These are phyloP conservation scores for Curvularia eragrostidis DNA, from an alignment of 2,329 filamentous ascomycete genomes.

Conservation along the genomic window DNA sequence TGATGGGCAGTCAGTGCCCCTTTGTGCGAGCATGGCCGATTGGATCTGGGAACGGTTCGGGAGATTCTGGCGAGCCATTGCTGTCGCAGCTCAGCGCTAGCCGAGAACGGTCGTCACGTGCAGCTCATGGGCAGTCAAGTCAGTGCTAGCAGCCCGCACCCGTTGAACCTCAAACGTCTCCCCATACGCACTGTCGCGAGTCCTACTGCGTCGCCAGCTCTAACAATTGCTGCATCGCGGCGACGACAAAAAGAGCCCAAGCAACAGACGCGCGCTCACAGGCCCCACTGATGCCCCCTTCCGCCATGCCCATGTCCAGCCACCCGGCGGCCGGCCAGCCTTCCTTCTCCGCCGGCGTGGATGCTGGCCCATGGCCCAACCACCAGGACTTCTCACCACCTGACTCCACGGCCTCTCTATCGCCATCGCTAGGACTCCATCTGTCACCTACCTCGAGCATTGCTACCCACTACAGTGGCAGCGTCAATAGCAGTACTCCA, in stretches of 20 bases:
- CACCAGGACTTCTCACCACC: constrained; percentile 32
- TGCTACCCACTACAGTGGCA: constrained; percentile 37
- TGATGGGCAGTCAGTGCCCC: neutral
- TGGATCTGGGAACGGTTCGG: constrained; percentile 9
- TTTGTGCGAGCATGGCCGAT: constrained; percentile 8
- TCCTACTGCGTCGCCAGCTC: constrained; percentile 20
- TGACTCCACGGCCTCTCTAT: constrained; percentile 32
- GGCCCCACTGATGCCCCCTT: constrained; percentile 22
- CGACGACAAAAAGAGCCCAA: neutral
- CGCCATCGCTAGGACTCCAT: constrained; percentile 36
- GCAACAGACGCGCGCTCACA: constrained; percentile 6
- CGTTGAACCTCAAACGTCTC: constrained; percentile 32
- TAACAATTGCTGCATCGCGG: constrained; percentile 10
- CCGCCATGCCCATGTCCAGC: constrained; percentile 39
- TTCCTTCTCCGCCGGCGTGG: constrained; percentile 38
- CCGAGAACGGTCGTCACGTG: constrained; percentile 11
- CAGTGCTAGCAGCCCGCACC: constrained; percentile 22
- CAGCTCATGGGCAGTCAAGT: constrained; percentile 1
- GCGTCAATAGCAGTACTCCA: constrained; percentile 39
- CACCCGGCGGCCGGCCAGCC: constrained; percentile 32
- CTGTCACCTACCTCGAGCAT: constrained; percentile 41
- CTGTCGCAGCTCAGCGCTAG: constrained; percentile 4
- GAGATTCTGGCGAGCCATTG: constrained; percentile 5
- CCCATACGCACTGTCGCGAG: constrained; percentile 30
- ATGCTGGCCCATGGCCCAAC: constrained; percentile 45